phyloP scores from a whole-genome alignment of 495 filamentous ascomycete species.

The Neurospora sp. region DNA sequence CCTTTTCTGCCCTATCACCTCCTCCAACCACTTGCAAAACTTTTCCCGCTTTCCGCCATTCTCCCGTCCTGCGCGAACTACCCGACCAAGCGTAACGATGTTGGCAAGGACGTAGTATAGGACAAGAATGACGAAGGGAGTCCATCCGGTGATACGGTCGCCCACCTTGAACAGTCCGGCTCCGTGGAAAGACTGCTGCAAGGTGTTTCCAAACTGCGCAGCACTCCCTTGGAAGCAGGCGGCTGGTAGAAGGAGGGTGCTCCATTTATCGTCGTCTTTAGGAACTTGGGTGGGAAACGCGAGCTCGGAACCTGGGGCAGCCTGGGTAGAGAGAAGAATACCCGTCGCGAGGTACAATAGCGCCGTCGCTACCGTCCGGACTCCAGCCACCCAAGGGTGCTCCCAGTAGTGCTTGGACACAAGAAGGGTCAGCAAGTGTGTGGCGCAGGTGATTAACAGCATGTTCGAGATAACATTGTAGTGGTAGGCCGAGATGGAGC shows the following conservation, averaged over 20 bases:
- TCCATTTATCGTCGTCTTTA: constrained; percentile 6
- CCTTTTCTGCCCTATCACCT: background rate
- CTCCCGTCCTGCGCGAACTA: constrained; percentile 12
- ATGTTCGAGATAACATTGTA: constrained; percentile 31
- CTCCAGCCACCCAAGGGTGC: constrained; percentile 15
- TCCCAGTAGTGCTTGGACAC: constrained; percentile 26
- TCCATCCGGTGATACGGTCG: constrained; percentile 22
- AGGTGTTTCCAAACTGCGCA: constrained; percentile 1
- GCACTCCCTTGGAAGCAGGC: constrained; percentile 19
- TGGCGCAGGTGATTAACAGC: constrained; percentile 30
- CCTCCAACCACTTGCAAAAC: background rate
- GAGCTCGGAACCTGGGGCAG: background rate
- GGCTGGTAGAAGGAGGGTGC: constrained; percentile 18
- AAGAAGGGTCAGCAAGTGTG: constrained; percentile 27
- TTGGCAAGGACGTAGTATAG: constrained; percentile 18
- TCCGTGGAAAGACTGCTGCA: constrained; percentile 5
- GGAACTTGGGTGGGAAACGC: constrained; percentile 20
- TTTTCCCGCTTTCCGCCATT: constrained; percentile 9
- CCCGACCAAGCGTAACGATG: constrained; percentile 14
- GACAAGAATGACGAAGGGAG: constrained; percentile 18
- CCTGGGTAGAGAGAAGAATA: constrained; percentile 21
- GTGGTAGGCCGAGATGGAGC: constrained; percentile 31
- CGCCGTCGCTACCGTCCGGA: constrained; percentile 16
- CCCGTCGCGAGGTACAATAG: constrained; percentile 19
- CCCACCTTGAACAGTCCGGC: constrained; percentile 5